A percentile compares a stretch with the other conserved stretches of the same genome.
Conservation (phyloP, 164 flowering plant genomes). For the Piper longum region DNA sequence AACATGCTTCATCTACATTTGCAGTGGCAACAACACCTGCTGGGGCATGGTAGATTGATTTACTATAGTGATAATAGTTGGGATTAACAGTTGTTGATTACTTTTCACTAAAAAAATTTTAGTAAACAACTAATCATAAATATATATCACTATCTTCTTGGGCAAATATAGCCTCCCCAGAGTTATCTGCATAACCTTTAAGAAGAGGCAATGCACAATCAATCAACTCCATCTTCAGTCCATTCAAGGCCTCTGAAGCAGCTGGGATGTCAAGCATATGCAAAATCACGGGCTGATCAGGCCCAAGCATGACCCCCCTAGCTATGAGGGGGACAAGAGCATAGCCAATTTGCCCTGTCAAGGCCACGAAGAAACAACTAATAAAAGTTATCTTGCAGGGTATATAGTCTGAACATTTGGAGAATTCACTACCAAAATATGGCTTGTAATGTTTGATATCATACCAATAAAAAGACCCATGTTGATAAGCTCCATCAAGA, state of each 20-base stretch:
- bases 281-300: conserved; percentile 71
- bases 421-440: no score
- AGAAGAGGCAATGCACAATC: conserved; percentile 89
- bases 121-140: no score
- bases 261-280: conserved; percentile 76
- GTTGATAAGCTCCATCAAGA: not conserved
- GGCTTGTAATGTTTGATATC: not conserved
- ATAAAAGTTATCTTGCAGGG: not conserved
- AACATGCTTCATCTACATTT: conserved; percentile 60
- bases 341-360: conserved; percentile 81
- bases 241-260: conserved; percentile 54
- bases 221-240: conserved; percentile 70
- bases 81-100: not conserved
- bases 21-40: conserved; percentile 74
- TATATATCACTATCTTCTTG: no score
- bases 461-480: not conserved
- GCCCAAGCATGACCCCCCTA: conserved; percentile 73
- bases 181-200: conserved; percentile 25
- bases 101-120: no score
- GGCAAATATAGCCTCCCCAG: not conserved
- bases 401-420: no score
- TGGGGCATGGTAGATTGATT: not conserved
- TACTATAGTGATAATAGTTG: not conserved
- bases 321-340: conserved; percentile 87
- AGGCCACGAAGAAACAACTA: not conserved